Base-by-base conservation (phyloP, 768 basidiomycete species). In the Tulasnella sp. region DNA sequence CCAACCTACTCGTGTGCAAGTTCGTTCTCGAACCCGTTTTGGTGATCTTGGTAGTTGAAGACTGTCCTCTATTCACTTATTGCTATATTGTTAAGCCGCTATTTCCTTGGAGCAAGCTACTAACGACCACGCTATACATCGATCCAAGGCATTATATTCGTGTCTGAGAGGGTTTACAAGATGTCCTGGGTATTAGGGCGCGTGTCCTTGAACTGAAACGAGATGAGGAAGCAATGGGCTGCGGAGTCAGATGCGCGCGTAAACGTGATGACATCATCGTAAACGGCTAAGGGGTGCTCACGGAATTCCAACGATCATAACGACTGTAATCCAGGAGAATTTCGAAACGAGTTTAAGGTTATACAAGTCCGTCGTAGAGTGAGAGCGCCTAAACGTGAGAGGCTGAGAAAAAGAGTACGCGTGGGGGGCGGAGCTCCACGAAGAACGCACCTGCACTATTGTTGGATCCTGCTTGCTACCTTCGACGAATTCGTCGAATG, bases 381-480 rank as follows among this genome's bases (percentile, higher is more conserved):
- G 96, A 97, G 78, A 99, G 84, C 34, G 96, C 96, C 95, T 97
- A 25, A 9, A 22, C 42, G 11, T 3, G 31, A 6, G 70, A 68
- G 54, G n/a, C 0, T 40, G 22, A 74, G 54, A 31, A 25, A 29
- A 12, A 39, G 0, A 52, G 15, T 1, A 0, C n/a, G 19, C 3
- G 25, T 3, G 11, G 11, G 19, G 1, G 38, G 69, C 15, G n/a
- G n/a, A 3, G 9, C 38, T 37, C 8, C 34, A n/a, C 40, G 40
- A 36, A 54, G 6, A 22, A 11, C 86, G 74, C 79, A 92, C 97
- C 90, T 99, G 95, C 17, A 99, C 96, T 83, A 99, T 99, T 29
- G 97, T 99, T 39, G 97, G 97, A 83, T 99, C 97, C 83, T 97
- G 95, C 84, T 98, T 99, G 83, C 93, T 94, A 39, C 97, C 97